phyloP scores from a whole-genome alignment of 768 basidiomycete genomes.

The Boletus speciosus region DNA sequence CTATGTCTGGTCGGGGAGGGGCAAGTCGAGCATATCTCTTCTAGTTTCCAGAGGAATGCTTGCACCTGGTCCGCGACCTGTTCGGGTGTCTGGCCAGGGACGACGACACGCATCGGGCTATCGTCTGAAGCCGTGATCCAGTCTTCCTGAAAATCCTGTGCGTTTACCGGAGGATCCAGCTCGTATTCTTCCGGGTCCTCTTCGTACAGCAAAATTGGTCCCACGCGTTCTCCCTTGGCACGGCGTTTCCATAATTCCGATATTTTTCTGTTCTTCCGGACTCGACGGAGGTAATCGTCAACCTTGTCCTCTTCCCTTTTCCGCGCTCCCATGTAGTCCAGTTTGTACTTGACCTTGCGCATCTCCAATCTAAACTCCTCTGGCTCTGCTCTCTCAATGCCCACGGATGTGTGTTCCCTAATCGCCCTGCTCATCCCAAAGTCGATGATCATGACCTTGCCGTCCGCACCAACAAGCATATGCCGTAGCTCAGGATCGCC shows the following conservation, averaged over 20 bases:
- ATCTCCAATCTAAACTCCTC: slow-evolving; percentile 49
- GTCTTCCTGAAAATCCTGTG: slow-evolving; percentile 31
- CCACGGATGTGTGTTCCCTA: slow-evolving; percentile 29
- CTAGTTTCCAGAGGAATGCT: slow-evolving; percentile 19
- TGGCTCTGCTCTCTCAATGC: slow-evolving; percentile 35
- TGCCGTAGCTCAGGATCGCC: slow-evolving; percentile 47
- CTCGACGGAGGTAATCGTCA: slow-evolving; percentile 28
- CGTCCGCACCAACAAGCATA: slow-evolving; percentile 54
- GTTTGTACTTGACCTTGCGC: slow-evolving; percentile 52
- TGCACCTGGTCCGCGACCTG: slow-evolving; percentile 22
- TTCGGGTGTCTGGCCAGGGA: slow-evolving; percentile 34
- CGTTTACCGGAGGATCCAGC: slow-evolving; percentile 31
- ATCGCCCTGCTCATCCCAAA: slow-evolving; percentile 43
- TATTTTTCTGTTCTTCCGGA: slow-evolving; percentile 27
- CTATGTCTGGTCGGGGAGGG: not conserved
- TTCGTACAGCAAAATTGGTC: slow-evolving; percentile 30
- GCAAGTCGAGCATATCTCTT: slow-evolving; percentile 8
- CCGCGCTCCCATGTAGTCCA: slow-evolving; percentile 43
- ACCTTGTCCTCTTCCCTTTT: slow-evolving; percentile 35
- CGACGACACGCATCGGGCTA: slow-evolving; percentile 33
- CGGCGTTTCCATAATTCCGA: slow-evolving; percentile 28
- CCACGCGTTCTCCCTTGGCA: slow-evolving; percentile 25
- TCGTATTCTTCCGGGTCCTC: slow-evolving; percentile 32
- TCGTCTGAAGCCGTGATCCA: slow-evolving; percentile 37
- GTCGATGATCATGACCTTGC: slow-evolving; percentile 51